Base-by-base conservation (phyloP, 2,329 filamentous ascomycete genomes). In the Drechmeria coniospora region DNA sequence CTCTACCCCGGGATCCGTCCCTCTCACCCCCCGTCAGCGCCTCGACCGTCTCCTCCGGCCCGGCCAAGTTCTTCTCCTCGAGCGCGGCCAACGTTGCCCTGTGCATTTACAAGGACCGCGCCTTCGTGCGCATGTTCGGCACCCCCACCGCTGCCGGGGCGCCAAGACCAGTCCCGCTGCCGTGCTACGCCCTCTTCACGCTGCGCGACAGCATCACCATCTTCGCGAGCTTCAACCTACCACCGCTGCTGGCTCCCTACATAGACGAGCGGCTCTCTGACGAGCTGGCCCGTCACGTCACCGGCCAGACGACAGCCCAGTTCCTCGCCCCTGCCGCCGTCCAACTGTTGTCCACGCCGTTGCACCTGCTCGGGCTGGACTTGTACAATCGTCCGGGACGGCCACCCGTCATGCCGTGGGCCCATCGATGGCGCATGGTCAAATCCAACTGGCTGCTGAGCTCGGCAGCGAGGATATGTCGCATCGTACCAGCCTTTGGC, bases 191-290 rank as follows among this genome's bases (percentile, higher is more conserved):
- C 1, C 69, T 93, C 32, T 94, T 93, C 60, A 74, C 80, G 3
- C 47, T 78, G 30, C 74, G 86, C 41, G 86, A 94, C 56, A 82
- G 77, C 53, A 57, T 92, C 35, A 93, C 86, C 28, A 84, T 93
- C 42, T 92, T 92, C 50, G 83, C 83, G 4, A 81, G 74, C 9
- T 95, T 94, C 65, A 94, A 94, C 48, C 59, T 93, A 2, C 87
- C 87, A 0, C 70, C 81, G 0, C 46, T 90, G 2, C 61, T 94
- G 8, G 81, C 80, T 0, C 82, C 83, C 0, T 53, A 59, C 5
- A 57, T 93, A 13, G 68, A 65, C 10, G 54, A 64, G 12, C 58
- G 61, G 16, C 45, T 78, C 35, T 56, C 47, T 27, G 59, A 63
- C 31, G 66, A 68, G 35, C 50, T 74, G 18, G 36, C 32, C 24